phyloP scores from a whole-genome alignment of 805 yeast species.

The Starmera quercuum region DNA sequence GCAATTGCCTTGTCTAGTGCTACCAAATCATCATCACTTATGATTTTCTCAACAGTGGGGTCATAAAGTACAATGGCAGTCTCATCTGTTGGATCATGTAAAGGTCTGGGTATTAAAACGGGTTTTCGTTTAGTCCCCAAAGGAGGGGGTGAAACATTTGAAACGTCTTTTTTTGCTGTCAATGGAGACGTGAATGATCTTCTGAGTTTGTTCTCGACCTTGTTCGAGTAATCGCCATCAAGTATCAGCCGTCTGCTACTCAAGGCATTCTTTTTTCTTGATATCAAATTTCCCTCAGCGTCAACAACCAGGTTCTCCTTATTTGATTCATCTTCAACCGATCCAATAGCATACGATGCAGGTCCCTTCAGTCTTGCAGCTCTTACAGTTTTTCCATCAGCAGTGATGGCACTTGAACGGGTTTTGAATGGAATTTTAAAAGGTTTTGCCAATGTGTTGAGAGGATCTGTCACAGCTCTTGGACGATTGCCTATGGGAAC shows the following conservation, averaged over 20 bases:
- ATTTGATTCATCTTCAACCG: conserved; percentile 16
- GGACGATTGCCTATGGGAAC: conserved; percentile 50
- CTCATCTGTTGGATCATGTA: conserved; percentile 93
- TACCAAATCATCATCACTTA: conserved; percentile 18
- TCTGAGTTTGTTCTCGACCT: conserved; percentile 32
- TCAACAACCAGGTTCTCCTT: conserved; percentile 28
- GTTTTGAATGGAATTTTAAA: conserved; percentile 55
- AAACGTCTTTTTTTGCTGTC: conserved; percentile 22
- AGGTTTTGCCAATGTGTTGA: conserved; percentile 50
- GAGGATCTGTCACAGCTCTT: conserved; percentile 44
- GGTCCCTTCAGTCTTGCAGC: conserved; percentile 29
- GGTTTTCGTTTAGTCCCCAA: conserved; percentile 73
- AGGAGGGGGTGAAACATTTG: conserved; percentile 59
- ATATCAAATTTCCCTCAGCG: conserved; percentile 21
- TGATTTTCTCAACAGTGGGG: conserved; percentile 70
- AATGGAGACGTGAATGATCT: conserved; percentile 59
- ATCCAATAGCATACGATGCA: conserved; percentile 32
- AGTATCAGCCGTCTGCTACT: conserved; percentile 44
- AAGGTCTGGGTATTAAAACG: conserved; percentile 74
- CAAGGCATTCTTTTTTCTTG: conserved; percentile 50
- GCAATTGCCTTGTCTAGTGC: conserved; percentile 25
- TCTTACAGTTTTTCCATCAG: conserved; percentile 16
- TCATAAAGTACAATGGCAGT: conserved; percentile 92
- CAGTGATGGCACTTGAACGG: conserved; percentile 16
- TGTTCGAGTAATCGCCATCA: conserved; percentile 24